Conservation (phyloP, 345 rosid species). For the Eucalyptus urophylla region DNA sequence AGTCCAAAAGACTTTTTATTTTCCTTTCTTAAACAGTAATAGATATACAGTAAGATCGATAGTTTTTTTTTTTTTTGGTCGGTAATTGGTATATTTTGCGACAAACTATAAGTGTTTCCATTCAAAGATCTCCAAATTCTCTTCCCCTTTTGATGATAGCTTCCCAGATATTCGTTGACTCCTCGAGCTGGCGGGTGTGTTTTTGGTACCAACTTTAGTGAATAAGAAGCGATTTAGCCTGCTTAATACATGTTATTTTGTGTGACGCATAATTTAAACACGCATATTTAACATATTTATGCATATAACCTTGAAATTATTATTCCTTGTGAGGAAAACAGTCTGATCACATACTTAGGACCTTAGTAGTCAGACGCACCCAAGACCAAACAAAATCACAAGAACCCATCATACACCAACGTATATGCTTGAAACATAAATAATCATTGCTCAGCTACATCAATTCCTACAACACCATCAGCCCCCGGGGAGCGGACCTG, state of each 20-base stretch:
- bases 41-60: background rate
- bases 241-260: background rate
- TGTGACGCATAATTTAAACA: background rate
- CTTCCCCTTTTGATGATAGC: background rate
- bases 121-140: background rate
- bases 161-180: background rate
- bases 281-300: background rate
- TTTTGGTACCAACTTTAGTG: background rate
- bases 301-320: background rate
- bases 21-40: background rate
- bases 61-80: too few relatives aligned
- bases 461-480: background rate
- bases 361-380: background rate
- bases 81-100: background rate
- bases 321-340: background rate
- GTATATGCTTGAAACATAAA: background rate
- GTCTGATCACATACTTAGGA: background rate
- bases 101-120: background rate
- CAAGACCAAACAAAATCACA: background rate
- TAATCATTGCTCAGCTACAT: background rate
- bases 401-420: background rate
- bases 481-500: background rate
- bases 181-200: background rate
- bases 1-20: background rate
- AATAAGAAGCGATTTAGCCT: background rate